Percentiles rank a stretch among this genome's conserved stretches.
phyloP scores from a whole-genome alignment of 352 stramenopile genomes.

The Globisporangium echinulatum region DNA sequence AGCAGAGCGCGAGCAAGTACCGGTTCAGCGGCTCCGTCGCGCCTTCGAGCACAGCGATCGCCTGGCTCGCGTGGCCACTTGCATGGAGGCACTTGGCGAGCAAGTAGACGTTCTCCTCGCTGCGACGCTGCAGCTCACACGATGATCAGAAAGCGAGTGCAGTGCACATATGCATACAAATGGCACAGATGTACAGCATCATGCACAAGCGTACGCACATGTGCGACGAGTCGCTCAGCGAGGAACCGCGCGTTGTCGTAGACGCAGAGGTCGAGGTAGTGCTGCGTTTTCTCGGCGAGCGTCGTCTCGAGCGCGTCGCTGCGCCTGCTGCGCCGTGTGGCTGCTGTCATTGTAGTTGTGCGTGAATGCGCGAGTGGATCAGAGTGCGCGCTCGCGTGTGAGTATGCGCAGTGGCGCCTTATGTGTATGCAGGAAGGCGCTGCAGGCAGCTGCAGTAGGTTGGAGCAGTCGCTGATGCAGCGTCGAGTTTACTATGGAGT shows the following conservation, averaged over 20 bases:
- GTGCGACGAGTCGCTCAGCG: conserved; percentile 71
- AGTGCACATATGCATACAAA: not conserved
- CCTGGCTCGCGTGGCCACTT: conserved; percentile 39
- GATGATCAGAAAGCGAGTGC: not conserved
- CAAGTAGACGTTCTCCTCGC: conserved; percentile 46
- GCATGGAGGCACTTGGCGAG: conserved; percentile 67
- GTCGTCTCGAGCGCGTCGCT: conserved; percentile 35
- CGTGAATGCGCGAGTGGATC: no score
- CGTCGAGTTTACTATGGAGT: no score
- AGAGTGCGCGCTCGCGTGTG: no score
- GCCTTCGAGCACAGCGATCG: conserved; percentile 48
- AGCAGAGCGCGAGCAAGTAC: conserved; percentile 65
- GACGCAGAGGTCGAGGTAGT: conserved; percentile 46
- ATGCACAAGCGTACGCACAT: conserved; percentile 29
- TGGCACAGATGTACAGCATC: not conserved
- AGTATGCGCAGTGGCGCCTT: no score
- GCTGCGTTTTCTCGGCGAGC: conserved; percentile 42
- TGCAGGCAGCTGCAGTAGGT: no score
- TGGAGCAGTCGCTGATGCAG: no score
- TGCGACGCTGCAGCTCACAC: conserved; percentile 28
- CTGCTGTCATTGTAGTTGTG: not conserved
- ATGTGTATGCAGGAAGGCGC: no score
- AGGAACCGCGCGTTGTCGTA: conserved; percentile 73
- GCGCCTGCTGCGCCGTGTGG: not conserved
- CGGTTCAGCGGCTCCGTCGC: conserved; percentile 41